phyloP scores from a whole-genome alignment of 2,329 filamentous ascomycete species.

The Aspergillus sp. region DNA sequence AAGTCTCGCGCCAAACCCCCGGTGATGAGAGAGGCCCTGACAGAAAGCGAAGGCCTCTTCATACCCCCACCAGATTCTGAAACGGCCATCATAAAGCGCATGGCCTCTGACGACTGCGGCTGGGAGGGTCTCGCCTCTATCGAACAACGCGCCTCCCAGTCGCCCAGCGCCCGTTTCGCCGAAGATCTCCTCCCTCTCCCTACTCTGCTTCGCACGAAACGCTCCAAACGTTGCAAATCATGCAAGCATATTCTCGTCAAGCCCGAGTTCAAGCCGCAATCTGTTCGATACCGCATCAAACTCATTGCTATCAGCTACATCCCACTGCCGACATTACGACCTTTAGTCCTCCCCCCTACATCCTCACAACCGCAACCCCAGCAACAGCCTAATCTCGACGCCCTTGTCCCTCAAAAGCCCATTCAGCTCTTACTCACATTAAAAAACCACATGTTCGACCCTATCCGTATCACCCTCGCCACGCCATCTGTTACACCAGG shows the following conservation, averaged over 20 bases:
- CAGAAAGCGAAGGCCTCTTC: constrained; percentile 69
- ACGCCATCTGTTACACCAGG: constrained; percentile 79
- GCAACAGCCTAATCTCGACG: constrained; percentile 43
- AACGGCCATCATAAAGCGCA: constrained; percentile 57
- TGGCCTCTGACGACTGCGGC: constrained; percentile 54
- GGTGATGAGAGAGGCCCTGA: constrained; percentile 77
- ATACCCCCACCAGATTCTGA: constrained; percentile 62
- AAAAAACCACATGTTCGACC: constrained; percentile 91
- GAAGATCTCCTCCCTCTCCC: constrained; percentile 78
- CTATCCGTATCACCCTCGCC: constrained; percentile 81
- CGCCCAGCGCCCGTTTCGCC: constrained; percentile 59
- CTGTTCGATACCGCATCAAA: constrained; percentile 88
- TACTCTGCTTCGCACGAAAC: constrained; percentile 82
- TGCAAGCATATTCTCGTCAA: constrained; percentile 96
- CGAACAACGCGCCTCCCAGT: constrained; percentile 53
- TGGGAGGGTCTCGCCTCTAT: constrained; percentile 64
- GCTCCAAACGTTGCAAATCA: constrained; percentile 86
- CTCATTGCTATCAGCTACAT: constrained; percentile 87
- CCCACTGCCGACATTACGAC: constrained; percentile 69
- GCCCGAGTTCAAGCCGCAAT: constrained; percentile 85
- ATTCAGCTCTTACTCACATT: constrained; percentile 85
- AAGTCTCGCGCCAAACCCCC: constrained; percentile 66
- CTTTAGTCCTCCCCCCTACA: constrained; percentile 42
- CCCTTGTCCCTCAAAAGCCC: constrained; percentile 51
- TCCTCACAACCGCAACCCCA: constrained; percentile 24